These are phyloP conservation scores for Casuarina glauca DNA, from an alignment of 306 rosid genomes.

Conservation along the genomic window DNA sequence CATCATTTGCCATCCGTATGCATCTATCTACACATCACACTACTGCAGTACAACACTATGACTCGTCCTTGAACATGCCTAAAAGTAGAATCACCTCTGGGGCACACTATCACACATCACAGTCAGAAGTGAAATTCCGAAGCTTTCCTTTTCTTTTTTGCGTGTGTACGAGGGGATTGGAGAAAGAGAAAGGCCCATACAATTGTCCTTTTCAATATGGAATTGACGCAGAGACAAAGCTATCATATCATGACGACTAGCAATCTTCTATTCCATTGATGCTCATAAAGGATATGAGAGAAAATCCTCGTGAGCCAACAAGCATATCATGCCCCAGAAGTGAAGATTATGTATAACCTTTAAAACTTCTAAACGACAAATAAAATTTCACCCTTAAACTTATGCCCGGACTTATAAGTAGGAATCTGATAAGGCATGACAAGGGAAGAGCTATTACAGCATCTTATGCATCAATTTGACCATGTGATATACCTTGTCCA, in stretches of 20 bases:
- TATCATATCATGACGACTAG: not conserved
- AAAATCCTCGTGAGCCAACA: not conserved
- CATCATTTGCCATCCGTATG: too few relatives aligned
- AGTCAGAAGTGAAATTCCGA: too few relatives aligned
- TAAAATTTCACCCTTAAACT: too few relatives aligned
- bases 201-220: too few relatives aligned
- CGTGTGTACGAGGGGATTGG: too few relatives aligned
- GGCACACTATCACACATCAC: not conserved
- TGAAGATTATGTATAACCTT: not conserved
- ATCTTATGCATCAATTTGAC: constrained; percentile 10
- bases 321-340: not conserved
- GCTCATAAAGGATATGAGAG: not conserved
- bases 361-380: not conserved
- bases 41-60: too few relatives aligned
- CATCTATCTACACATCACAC: too few relatives aligned
- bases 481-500: constrained; percentile 47
- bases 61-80: not conserved
- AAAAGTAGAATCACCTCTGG: too few relatives aligned
- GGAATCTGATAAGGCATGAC: not conserved
- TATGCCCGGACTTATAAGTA: not conserved
- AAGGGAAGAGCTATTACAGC: not conserved
- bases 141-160: too few relatives aligned
- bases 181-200: too few relatives aligned
- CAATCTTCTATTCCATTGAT: not conserved
- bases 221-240: not conserved